A percentile compares a stretch with the other conserved stretches of the same genome.
phyloP scores from a whole-genome alignment of 768 basidiomycete species.

The Panellus pusillus region DNA sequence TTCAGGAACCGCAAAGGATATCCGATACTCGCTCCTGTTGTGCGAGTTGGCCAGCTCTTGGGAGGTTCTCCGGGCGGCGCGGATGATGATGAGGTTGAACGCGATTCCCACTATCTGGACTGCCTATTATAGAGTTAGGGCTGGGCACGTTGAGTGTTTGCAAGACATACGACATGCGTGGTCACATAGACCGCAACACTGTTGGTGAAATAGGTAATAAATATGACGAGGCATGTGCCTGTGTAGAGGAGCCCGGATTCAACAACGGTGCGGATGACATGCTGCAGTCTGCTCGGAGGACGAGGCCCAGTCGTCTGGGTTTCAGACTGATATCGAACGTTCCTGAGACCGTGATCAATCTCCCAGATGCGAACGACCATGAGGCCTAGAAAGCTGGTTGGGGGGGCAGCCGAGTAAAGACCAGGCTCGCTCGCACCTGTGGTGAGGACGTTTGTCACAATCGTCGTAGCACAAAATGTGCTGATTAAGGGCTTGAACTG shows the following conservation, averaged over 20 bases:
- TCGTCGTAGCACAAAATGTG: conserved; percentile 19
- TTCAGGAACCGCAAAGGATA: too few relatives aligned
- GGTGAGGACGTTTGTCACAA: conserved; percentile 16
- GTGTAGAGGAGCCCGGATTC: conserved; percentile 32
- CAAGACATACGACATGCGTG: conserved; percentile 25
- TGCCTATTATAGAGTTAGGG: conserved; percentile 16
- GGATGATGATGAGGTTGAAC: conserved; percentile 32
- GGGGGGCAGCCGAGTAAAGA: too few relatives aligned
- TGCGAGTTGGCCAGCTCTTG: too few relatives aligned
- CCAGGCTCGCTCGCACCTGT: conserved; percentile 14
- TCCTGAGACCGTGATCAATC: not conserved
- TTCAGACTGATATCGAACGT: not conserved
- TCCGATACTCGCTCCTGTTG: too few relatives aligned
- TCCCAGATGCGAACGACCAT: conserved; percentile 4
- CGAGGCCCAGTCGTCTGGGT: not conserved
- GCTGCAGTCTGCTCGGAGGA: not conserved
- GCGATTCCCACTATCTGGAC: conserved; percentile 28
- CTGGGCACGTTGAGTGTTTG: not conserved
- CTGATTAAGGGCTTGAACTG: conserved; percentile 8
- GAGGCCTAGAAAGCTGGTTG: too few relatives aligned
- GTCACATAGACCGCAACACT: conserved; percentile 27
- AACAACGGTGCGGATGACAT: conserved; percentile 29
- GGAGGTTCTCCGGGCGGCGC: not conserved
- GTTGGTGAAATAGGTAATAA: conserved; percentile 20
- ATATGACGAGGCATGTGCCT: conserved; percentile 19